Conservation (phyloP, 768 basidiomycete genomes). For the Hygrophorus russula region DNA sequence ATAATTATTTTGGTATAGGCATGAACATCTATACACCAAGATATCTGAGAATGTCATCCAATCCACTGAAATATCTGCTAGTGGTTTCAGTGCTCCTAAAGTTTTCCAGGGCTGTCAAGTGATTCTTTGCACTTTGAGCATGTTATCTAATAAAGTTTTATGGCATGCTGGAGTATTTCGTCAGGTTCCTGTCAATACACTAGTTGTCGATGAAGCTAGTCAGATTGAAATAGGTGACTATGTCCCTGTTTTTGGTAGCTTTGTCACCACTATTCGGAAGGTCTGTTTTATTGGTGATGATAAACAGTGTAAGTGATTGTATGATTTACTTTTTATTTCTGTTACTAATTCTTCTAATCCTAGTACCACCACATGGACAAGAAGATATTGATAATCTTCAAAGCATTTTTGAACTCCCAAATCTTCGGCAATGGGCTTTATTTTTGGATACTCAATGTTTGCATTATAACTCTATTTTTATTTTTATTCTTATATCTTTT, state of each 20-base stretch:
- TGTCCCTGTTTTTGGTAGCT: constrained; percentile 27
- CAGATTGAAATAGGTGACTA: constrained; percentile 47
- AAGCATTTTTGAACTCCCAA: constrained; percentile 69
- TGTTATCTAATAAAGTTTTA: constrained; percentile 43
- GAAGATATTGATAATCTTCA: constrained; percentile 53
- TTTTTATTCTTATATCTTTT: constrained; percentile 7
- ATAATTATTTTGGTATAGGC: constrained; percentile 34
- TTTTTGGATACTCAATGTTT: constrained; percentile 72
- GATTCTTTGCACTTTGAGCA: constrained; percentile 66
- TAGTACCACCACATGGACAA: constrained; percentile 76
- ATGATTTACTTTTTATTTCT: constrained; percentile 9
- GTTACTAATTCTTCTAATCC: constrained; percentile 6
- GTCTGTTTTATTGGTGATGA: constrained; percentile 56
- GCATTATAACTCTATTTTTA: constrained; percentile 12
- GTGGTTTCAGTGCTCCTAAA: constrained; percentile 6
- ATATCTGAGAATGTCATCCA: constrained; percentile 41
- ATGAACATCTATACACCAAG: constrained; percentile 61
- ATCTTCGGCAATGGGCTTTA: constrained; percentile 35
- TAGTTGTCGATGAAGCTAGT: constrained; percentile 57
- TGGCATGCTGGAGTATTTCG: constrained; percentile 17
- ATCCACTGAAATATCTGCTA: constrained; percentile 25
- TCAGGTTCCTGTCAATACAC: constrained; percentile 31
- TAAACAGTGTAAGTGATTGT: constrained; percentile 41
- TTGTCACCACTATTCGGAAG: constrained; percentile 31
- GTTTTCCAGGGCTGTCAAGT: constrained; percentile 35